Evolutionary conservation across 495 filamentous ascomycete genomes (phyloP).

Genomic region (Usnea hakonensis): DNA sequence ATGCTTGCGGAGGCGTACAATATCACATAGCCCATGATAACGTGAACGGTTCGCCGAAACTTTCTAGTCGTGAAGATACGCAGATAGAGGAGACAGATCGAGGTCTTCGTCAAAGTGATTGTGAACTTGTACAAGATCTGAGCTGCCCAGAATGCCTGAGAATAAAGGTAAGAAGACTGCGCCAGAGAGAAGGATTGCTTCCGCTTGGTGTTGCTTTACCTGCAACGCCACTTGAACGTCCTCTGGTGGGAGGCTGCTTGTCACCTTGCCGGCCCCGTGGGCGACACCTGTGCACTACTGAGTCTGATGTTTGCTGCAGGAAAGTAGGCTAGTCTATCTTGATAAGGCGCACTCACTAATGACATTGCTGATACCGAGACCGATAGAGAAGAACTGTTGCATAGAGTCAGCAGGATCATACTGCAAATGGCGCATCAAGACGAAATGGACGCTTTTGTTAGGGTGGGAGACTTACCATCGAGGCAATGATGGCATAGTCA

Average conservation of each 20-base stretch:
- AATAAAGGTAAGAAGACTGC: neutral
- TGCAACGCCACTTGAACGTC: conserved; percentile 13
- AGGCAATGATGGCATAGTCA: conserved; percentile 18
- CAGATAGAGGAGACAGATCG: conserved; percentile 33
- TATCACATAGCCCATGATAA: conserved; percentile 34
- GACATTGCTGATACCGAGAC: conserved; percentile 16
- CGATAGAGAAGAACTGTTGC: conserved; percentile 13
- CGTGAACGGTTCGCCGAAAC: conserved; percentile 26
- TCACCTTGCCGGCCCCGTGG: conserved; percentile 18
- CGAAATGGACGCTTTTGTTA: neutral
- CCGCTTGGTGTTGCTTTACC: conserved; percentile 2
- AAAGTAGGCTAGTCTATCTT: neutral
- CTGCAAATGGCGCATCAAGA: neutral
- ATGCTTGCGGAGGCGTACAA: conserved; percentile 37
- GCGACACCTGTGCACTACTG: conserved; percentile 13
- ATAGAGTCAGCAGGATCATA: neutral
- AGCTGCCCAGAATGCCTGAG: conserved; percentile 30
- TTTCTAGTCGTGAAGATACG: conserved; percentile 30
- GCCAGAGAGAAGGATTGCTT: neutral
- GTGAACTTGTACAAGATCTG: conserved; percentile 36
- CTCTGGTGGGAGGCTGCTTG: conserved; percentile 6
- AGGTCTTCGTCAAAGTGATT: conserved; percentile 32
- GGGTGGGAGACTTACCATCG: conserved; percentile 12
- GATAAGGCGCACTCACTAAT: conserved; percentile 7
- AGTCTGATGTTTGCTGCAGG: neutral